A percentile compares a stretch with the other conserved stretches of the same genome.
Evolutionary conservation across 305 asterid genomes (phyloP).

Genomic region (Lippia alba): DNA sequence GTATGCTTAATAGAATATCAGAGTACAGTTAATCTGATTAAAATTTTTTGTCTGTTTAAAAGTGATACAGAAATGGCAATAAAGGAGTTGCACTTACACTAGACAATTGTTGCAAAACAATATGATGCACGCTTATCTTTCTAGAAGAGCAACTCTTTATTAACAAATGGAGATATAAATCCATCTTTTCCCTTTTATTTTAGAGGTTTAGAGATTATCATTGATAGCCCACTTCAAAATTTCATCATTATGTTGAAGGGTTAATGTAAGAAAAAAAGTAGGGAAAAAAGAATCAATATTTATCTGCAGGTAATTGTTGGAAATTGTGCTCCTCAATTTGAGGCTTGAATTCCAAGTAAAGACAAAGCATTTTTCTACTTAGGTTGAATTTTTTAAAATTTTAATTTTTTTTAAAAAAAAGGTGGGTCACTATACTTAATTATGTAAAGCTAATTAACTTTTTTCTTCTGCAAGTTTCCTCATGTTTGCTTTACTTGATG

Average conservation of each 20-base stretch:
- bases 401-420: background rate
- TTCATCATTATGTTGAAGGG: constrained; percentile 36
- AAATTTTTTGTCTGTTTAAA: background rate
- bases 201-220: background rate
- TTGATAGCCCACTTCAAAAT: constrained; percentile 24
- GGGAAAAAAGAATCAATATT: background rate
- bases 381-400: background rate
- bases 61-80: constrained; percentile 29
- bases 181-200: background rate
- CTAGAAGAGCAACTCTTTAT: constrained; percentile 28
- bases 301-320: constrained; percentile 20
- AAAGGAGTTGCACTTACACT: constrained; percentile 9
- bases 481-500: background rate
- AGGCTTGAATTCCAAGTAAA: constrained; percentile 38
- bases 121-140: background rate
- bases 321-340: constrained; percentile 40
- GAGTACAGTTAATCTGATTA: too few relatives aligned
- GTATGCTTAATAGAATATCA: too few relatives aligned
- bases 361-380: constrained; percentile 9
- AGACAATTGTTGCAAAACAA: constrained; percentile 22
- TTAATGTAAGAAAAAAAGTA: background rate
- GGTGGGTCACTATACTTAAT: constrained; percentile 9
- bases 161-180: background rate
- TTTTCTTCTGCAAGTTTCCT: background rate
- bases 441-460: constrained; percentile 22